These are phyloP conservation scores for Luffa aegyptiaca DNA, from an alignment of 306 rosid species.

Conservation along the genomic window DNA sequence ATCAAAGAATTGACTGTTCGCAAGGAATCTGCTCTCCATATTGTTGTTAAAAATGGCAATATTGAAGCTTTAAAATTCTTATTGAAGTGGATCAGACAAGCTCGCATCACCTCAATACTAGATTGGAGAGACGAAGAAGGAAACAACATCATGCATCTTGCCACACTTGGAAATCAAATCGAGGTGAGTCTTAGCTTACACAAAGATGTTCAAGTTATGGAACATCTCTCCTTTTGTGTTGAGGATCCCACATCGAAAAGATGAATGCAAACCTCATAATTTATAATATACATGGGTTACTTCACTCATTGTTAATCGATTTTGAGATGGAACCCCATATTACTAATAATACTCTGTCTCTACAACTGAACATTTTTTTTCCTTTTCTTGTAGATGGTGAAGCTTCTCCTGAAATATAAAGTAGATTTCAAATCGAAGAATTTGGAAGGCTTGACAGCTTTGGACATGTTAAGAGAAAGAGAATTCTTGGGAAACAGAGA, in stretches of 20 bases:
- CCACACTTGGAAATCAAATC: conserved; percentile 7
- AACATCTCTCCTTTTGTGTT: too few relatives aligned
- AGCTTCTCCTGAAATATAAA: conserved; percentile 1
- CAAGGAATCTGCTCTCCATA: conserved; percentile 31
- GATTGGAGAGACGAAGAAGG: conserved; percentile 23
- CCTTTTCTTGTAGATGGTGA: conserved; percentile 9
- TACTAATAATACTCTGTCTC: too few relatives aligned
- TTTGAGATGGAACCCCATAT: too few relatives aligned
- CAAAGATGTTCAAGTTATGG: background rate
- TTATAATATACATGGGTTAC: too few relatives aligned
- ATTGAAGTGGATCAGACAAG: background rate
- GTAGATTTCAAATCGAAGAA: conserved; percentile 12
- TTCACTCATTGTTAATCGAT: too few relatives aligned
- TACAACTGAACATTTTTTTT: too few relatives aligned
- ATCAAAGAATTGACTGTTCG: conserved; percentile 20
- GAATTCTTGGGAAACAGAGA: background rate
- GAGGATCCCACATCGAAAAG: too few relatives aligned
- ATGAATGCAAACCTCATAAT: too few relatives aligned
- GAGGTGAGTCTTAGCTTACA: conserved; percentile 5
- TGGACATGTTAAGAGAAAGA: conserved; percentile 3
- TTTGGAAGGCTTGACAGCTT: background rate
- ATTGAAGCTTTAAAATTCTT: background rate
- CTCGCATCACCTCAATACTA: background rate
- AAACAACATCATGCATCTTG: conserved; percentile 26
- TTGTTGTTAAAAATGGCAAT: conserved; percentile 13